Percentiles rank a stretch among this genome's conserved stretches.
Conservation (phyloP, 208 protist species). For the Leishmania mexicana region DNA sequence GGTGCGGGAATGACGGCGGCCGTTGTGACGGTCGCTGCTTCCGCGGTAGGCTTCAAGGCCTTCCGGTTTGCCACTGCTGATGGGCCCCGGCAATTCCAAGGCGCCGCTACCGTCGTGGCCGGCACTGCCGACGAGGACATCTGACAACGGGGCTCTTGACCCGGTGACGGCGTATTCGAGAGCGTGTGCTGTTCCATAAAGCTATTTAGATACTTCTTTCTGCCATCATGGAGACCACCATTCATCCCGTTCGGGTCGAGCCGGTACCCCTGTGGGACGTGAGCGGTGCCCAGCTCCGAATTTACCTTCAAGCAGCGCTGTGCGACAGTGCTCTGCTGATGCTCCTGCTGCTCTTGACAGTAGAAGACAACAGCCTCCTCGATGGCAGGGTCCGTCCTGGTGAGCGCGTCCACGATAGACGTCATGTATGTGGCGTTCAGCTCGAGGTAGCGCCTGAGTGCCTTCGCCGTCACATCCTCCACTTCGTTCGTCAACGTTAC, state of each 20-base stretch:
- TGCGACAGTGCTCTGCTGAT: slow-evolving; percentile 19
- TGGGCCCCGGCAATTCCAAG: not conserved
- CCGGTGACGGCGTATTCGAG: not conserved
- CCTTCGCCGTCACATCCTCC: slow-evolving; percentile 31
- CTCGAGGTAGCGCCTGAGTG: slow-evolving; percentile 51
- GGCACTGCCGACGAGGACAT: not conserved
- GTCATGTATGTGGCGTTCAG: slow-evolving; percentile 58
- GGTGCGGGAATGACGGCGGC: not conserved
- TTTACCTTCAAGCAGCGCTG: slow-evolving; percentile 6
- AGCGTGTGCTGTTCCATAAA: too few species aligned
- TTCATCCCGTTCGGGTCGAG: not conserved
- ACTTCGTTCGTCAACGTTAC: slow-evolving; percentile 29
- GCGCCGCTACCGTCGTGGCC: too few species aligned
- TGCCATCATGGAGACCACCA: not conserved
- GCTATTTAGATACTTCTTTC: too few species aligned
- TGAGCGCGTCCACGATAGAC: slow-evolving; percentile 46
- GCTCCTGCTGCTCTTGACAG: slow-evolving; percentile 18
- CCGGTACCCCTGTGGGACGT: slow-evolving; percentile 1
- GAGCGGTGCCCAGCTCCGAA: not conserved
- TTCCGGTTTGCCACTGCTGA: not conserved
- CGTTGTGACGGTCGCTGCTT: not conserved
- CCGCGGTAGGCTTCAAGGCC: not conserved
- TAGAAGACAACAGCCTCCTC: slow-evolving; percentile 37
- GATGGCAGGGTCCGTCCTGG: slow-evolving; percentile 36
- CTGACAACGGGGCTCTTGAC: too few species aligned